Evolutionary conservation across 2,329 filamentous ascomycete genomes (phyloP).

Genomic region (Periconia sp.): DNA sequence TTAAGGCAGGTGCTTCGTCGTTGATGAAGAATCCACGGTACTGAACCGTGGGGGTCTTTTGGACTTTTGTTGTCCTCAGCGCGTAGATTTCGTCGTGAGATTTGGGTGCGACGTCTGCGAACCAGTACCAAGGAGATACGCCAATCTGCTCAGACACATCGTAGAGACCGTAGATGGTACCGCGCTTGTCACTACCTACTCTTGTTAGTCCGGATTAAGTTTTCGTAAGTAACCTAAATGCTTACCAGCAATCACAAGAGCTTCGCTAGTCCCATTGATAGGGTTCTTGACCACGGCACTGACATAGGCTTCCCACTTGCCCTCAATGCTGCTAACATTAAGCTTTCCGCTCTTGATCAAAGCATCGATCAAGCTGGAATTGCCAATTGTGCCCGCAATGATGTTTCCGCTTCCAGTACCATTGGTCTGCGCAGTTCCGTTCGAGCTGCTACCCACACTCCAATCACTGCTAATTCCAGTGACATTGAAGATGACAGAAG

Average conservation of each 20-base stretch:
- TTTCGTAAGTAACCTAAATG: neutral
- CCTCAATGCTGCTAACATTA: conserved; percentile 59
- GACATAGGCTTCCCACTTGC: conserved; percentile 70
- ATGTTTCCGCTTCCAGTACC: conserved; percentile 50
- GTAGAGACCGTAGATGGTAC: conserved; percentile 71
- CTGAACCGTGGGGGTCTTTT: conserved; percentile 64
- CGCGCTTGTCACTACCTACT: conserved; percentile 61
- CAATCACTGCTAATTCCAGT: conserved; percentile 42
- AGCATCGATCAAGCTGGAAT: conserved; percentile 62
- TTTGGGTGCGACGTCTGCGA: conserved; percentile 62
- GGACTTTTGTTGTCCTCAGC: conserved; percentile 56
- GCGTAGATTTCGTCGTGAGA: conserved; percentile 59
- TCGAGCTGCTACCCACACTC: conserved; percentile 23
- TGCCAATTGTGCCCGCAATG: conserved; percentile 69
- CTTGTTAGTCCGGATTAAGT: neutral
- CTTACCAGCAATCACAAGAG: conserved; percentile 65
- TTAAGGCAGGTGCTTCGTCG: conserved; percentile 68
- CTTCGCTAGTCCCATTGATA: conserved; percentile 57
- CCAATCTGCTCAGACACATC: conserved; percentile 73
- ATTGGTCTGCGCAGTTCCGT: conserved; percentile 3
- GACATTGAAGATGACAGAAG: conserved; percentile 46
- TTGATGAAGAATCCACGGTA: conserved; percentile 73
- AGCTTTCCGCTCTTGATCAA: conserved; percentile 60
- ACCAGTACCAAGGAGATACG: conserved; percentile 71
- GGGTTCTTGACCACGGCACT: conserved; percentile 62